Base-by-base conservation (phyloP, 2,329 filamentous ascomycete species). In the Nigrospora osmanthi region DNA sequence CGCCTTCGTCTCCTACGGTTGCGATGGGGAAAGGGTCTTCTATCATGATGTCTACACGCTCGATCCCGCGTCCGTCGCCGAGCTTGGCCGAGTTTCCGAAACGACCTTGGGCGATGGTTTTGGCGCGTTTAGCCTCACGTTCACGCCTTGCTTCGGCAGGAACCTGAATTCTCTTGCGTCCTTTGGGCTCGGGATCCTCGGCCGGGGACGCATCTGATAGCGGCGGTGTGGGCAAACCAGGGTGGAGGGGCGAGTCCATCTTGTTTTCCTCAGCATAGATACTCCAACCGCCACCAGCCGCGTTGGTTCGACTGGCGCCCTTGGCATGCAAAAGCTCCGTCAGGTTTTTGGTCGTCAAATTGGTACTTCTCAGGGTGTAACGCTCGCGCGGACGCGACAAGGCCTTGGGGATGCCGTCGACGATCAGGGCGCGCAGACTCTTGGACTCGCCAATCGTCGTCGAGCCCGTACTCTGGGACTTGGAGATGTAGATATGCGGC, bases 361-460 rank as follows among this genome's bases (percentile, higher is more conserved):
- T 80, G 2, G 86, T 87, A 6, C 77, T 64, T 49, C 80, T 76
- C 1, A 95, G 68, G 0, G 80, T 75, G 52, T 87, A 91, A 30
- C 89, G 75, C 49, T 84, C 76, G 30, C 84, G 77, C 1, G 87
- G 85, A 13, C 81, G 75, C 1, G 87, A 93, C 12, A 95, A 73
- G 0, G 89, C 89, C 56, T 88, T 89, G 0, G 89, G 87, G 9
- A 95, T 81, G 2, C 87, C 86, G 49, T 89, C 83, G 30, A 89
- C 72, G 5, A 94, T 79, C 4, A 93, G 70, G 35, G 77, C 80
- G 44, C 83, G 79, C 23, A 93, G 66, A 53, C 80, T 85, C 41
- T 77, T 78, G 5, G 74, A 70, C 48, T 87, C 83, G 11, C 68
- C 66, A 0, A 64, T 55, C 3, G 65, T 60, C 11, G 68, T 63